Conservation (phyloP, 2,329 filamentous ascomycete genomes). For the Trichoderma sp. region DNA sequence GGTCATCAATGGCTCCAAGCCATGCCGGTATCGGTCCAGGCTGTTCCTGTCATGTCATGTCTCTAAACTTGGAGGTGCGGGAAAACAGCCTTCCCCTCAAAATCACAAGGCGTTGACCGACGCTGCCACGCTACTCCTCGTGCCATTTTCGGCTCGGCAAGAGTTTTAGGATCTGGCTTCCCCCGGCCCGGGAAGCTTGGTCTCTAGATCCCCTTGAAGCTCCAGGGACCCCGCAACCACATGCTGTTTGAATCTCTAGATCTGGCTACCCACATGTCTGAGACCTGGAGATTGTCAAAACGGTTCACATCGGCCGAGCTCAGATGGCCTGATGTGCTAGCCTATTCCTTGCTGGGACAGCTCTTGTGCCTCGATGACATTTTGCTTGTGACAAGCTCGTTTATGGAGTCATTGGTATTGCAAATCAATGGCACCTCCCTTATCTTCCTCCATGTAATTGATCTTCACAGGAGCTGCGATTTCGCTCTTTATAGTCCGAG, state of each 20-base stretch:
- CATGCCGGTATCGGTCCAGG: constrained; percentile 6
- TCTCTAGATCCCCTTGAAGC: neutral
- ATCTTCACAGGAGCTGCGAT: neutral
- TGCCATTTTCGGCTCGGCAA: constrained; percentile 4
- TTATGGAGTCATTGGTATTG: neutral
- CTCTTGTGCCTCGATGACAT: neutral
- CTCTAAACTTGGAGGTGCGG: neutral
- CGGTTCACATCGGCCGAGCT: neutral
- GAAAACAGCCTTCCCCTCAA: neutral
- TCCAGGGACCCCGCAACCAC: neutral
- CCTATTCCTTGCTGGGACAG: neutral
- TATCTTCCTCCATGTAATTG: neutral
- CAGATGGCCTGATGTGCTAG: neutral
- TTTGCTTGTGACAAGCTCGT: neutral
- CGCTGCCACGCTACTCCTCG: neutral
- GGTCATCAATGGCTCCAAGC: neutral
- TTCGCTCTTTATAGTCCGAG: neutral
- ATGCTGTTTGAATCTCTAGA: neutral
- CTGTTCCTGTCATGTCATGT: neutral
- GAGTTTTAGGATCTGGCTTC: neutral
- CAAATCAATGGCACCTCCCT: neutral
- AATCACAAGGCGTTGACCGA: neutral
- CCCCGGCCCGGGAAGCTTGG: constrained; percentile 1
- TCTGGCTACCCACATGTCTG: neutral
- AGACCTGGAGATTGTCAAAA: neutral